A percentile compares a stretch with the other conserved stretches of the same genome.
Conservation (phyloP, 345 rosid species). For the Psidium guajava region DNA sequence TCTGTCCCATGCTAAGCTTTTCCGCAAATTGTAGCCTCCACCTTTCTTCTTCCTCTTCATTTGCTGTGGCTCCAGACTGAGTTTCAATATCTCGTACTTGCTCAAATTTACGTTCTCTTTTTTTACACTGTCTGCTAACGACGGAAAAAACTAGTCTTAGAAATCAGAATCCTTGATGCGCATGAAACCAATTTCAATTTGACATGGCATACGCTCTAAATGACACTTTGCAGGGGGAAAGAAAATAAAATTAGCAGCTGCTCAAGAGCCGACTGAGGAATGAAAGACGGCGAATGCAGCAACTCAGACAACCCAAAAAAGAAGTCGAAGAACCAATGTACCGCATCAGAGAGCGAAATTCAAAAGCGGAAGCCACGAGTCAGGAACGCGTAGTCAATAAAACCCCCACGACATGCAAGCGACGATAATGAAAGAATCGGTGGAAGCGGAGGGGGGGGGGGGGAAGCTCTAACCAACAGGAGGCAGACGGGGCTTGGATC, state of each 20-base stretch:
- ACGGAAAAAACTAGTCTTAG: conserved; percentile 6
- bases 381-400: no score
- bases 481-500: conserved; percentile 14
- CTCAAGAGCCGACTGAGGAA: no score
- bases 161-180: no score
- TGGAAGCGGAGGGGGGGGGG: neutral
- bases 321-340: no score
- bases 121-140: conserved; percentile 1
- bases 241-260: no score
- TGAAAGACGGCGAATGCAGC: no score
- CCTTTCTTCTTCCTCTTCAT: conserved; percentile 90
- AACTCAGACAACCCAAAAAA: no score
- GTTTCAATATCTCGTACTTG: conserved; percentile 39
- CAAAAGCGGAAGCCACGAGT: no score
- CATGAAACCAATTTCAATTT: no score
- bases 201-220: no score
- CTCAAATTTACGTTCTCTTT: conserved; percentile 38
- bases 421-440: neutral
- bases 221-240: no score
- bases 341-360: no score
- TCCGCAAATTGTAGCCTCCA: conserved; percentile 67
- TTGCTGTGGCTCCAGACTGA: conserved; percentile 53
- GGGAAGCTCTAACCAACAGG: conserved; percentile 21
- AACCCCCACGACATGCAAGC: neutral
- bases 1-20: conserved; percentile 87